These are phyloP conservation scores for Kazachstania sp. DNA, from an alignment of 1,139 yeast genomes.

Conservation along the genomic window DNA sequence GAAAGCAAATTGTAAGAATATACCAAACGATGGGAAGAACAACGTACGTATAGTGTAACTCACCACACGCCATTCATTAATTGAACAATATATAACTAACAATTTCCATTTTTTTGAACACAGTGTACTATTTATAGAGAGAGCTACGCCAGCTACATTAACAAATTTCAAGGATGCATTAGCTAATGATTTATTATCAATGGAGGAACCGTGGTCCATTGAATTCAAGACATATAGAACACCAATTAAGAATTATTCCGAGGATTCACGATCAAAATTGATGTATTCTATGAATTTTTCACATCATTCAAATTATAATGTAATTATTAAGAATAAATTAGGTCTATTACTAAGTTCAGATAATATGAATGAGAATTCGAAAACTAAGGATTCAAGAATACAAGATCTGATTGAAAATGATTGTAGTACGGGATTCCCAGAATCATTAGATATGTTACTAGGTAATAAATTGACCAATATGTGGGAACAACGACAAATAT, in stretches of 20 bases:
- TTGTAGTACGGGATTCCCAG: constrained; percentile 21
- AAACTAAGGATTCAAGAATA: constrained; percentile 5
- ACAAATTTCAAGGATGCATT: constrained; percentile 26
- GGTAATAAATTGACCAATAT: constrained; percentile 25
- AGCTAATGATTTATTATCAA: constrained; percentile 19
- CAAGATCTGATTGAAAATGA: constrained; percentile 14
- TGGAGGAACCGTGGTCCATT: constrained; percentile 26
- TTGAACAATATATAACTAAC: neutral
- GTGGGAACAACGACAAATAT: constrained; percentile 28
- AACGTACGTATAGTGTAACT: neutral
- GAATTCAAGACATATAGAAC: constrained; percentile 27
- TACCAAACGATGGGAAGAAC: neutral
- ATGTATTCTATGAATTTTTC: constrained; percentile 25
- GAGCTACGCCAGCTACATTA: constrained; percentile 28
- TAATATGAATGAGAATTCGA: constrained; percentile 8
- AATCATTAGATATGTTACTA: constrained; percentile 23
- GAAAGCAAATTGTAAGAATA: neutral
- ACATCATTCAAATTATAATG: constrained; percentile 19
- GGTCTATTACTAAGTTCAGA: constrained; percentile 20
- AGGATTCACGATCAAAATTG: constrained; percentile 10
- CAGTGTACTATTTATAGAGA: constrained; percentile 27
- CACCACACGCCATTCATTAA: neutral
- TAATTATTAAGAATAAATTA: constrained; percentile 20
- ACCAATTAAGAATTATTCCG: constrained; percentile 13
- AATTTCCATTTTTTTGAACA: neutral